These are phyloP conservation scores for Ceratobasidium sp. DNA, from an alignment of 1,284 basidiomycete genomes.

Conservation along the genomic window DNA sequence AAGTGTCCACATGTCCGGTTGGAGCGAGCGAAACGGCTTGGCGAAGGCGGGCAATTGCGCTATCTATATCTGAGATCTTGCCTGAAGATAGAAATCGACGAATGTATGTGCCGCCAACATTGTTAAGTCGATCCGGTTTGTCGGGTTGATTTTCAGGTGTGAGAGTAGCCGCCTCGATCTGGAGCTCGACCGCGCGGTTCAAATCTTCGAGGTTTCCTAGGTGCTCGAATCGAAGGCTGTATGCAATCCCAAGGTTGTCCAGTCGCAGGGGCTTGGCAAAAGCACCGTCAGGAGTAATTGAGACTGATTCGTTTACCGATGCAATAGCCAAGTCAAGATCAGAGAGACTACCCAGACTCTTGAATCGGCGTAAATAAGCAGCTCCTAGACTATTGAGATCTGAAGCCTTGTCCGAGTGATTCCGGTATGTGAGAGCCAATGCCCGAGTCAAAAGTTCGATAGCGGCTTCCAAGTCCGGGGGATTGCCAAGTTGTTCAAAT, in stretches of 20 bases:
- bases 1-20: background rate
- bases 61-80: background rate
- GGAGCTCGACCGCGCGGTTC: background rate
- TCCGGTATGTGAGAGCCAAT: background rate
- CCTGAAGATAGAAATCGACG: background rate
- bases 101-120: background rate
- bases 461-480: background rate
- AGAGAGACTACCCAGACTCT: background rate
- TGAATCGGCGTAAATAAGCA: background rate
- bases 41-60: background rate
- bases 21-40: conserved; percentile 1
- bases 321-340: conserved; percentile 8
- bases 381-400: background rate
- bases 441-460: conserved; percentile 10
- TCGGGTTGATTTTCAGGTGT: background rate
- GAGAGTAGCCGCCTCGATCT: background rate
- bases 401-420: background rate
- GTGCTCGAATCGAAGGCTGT: background rate
- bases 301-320: background rate
- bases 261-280: background rate
- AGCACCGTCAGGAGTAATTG: conserved; percentile 5
- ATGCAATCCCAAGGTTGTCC: background rate
- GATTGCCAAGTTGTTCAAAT: background rate
- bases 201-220: background rate
- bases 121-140: background rate